Evolutionary conservation across 768 basidiomycete species (phyloP).

Genomic region (Neoboletus subvelutipes): DNA sequence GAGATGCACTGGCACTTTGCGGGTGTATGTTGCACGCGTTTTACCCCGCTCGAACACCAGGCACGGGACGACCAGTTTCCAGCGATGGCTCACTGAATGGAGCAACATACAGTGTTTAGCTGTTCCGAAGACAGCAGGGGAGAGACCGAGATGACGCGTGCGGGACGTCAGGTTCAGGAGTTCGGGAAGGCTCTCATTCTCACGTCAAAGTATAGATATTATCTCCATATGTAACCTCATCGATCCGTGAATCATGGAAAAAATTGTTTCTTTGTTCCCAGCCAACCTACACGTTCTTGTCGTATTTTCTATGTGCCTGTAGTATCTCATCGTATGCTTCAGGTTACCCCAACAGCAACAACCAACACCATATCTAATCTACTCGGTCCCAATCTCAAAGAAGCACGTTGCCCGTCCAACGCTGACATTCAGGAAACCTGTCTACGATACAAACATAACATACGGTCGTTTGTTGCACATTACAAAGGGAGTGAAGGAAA

Average conservation of each 20-base stretch:
- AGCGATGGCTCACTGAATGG: too few relatives aligned
- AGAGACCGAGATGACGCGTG: too few relatives aligned
- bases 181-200: too few relatives aligned
- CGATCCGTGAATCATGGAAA: too few relatives aligned
- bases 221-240: too few relatives aligned
- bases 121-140: too few relatives aligned
- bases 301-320: not conserved
- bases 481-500: constrained; percentile 20
- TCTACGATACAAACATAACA: constrained; percentile 33
- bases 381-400: not conserved
- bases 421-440: constrained; percentile 8
- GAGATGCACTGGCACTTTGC: too few relatives aligned
- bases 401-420: not conserved
- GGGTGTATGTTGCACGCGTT: not conserved
- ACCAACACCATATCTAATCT: not conserved
- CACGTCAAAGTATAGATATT: too few relatives aligned
- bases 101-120: too few relatives aligned
- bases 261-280: not conserved
- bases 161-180: too few relatives aligned
- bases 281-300: not conserved
- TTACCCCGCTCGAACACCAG: not conserved
- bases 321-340: not conserved
- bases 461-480: constrained; percentile 18
- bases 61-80: not conserved
- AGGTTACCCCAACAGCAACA: not conserved